These are phyloP conservation scores for Penicillium diatomitis DNA, from an alignment of 495 filamentous ascomycete genomes.

Conservation along the genomic window DNA sequence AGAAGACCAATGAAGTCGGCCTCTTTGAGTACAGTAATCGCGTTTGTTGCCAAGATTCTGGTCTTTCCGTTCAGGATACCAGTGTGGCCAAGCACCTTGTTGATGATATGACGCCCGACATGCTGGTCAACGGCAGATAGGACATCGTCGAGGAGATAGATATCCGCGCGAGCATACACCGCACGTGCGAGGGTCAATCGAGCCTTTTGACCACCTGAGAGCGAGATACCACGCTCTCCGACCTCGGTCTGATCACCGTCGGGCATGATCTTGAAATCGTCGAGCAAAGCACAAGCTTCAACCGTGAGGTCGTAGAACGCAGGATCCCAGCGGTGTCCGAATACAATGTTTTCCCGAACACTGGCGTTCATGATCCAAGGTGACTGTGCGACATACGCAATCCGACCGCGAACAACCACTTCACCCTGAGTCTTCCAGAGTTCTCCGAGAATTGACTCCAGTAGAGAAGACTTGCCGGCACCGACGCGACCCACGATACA, in stretches of 20 bases:
- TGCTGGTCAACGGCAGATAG: slow-evolving; percentile 97
- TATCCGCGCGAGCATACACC: slow-evolving; percentile 94
- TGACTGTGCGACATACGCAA: slow-evolving; percentile 87
- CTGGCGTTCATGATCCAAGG: slow-evolving; percentile 98
- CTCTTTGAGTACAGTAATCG: slow-evolving; percentile 83
- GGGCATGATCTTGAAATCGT: slow-evolving; percentile 87
- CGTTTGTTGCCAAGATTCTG: slow-evolving; percentile 89
- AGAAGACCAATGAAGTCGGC: slow-evolving; percentile 78
- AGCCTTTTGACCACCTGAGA: slow-evolving; percentile 95
- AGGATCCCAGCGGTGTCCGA: slow-evolving; percentile 92
- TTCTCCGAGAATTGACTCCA: slow-evolving; percentile 81
- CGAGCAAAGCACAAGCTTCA: slow-evolving; percentile 82
- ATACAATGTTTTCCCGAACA: slow-evolving; percentile 93
- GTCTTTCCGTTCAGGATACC: slow-evolving; percentile 83
- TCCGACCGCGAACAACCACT: slow-evolving; percentile 68
- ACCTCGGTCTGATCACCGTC: slow-evolving; percentile 97
- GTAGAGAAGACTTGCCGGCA: slow-evolving; percentile 84
- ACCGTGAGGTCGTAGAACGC: slow-evolving; percentile 90
- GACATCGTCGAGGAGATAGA: slow-evolving; percentile 91
- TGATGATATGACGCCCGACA: slow-evolving; percentile 88
- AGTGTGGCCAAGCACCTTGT: slow-evolving; percentile 78
- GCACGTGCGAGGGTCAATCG: slow-evolving; percentile 90
- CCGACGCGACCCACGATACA: slow-evolving; percentile 96
- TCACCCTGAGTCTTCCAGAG: slow-evolving; percentile 83
- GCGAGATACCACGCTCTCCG: slow-evolving; percentile 91